Conservation (phyloP, 2,329 filamentous ascomycete genomes). For the Penicillium sp. region DNA sequence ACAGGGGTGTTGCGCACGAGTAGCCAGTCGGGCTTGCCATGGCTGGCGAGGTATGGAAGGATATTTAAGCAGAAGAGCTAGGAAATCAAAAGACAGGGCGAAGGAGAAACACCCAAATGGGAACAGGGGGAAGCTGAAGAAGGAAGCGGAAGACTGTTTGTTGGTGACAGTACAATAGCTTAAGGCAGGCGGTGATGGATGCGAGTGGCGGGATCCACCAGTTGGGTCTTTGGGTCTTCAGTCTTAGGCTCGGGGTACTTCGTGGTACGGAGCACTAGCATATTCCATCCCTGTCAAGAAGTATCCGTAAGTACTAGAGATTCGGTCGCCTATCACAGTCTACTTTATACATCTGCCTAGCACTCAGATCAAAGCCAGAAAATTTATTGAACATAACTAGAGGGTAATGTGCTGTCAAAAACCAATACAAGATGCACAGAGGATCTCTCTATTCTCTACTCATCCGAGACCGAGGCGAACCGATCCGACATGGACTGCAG, state of each 20-base stretch:
- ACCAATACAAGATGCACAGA: conserved; percentile 23
- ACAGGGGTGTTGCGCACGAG: conserved; percentile 40
- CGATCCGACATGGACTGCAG: conserved; percentile 92
- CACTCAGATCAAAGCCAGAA: background rate
- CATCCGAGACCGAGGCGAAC: conserved; percentile 92
- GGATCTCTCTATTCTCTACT: conserved; percentile 53
- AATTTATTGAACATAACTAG: conserved; percentile 30
- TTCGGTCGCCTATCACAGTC: too few species aligned
- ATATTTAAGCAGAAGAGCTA: conserved; percentile 4
- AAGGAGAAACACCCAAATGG: conserved; percentile 14
- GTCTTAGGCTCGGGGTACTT: background rate
- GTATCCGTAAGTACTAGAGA: too few species aligned
- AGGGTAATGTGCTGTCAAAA: conserved; percentile 34
- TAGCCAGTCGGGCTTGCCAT: conserved; percentile 44
- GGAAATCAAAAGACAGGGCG: conserved; percentile 8
- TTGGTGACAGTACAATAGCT: conserved; percentile 13
- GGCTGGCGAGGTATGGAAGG: conserved; percentile 30
- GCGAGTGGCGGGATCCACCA: conserved; percentile 16
- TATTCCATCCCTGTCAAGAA: too few species aligned
- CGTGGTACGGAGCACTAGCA: too few species aligned
- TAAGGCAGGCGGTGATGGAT: conserved; percentile 21
- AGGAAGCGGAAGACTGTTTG: conserved; percentile 22
- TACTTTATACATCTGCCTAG: background rate
- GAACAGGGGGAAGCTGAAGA: conserved; percentile 7
- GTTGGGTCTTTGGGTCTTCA: background rate